phyloP scores from a whole-genome alignment of 148 eudicot species.

The Agrostemma githago region DNA sequence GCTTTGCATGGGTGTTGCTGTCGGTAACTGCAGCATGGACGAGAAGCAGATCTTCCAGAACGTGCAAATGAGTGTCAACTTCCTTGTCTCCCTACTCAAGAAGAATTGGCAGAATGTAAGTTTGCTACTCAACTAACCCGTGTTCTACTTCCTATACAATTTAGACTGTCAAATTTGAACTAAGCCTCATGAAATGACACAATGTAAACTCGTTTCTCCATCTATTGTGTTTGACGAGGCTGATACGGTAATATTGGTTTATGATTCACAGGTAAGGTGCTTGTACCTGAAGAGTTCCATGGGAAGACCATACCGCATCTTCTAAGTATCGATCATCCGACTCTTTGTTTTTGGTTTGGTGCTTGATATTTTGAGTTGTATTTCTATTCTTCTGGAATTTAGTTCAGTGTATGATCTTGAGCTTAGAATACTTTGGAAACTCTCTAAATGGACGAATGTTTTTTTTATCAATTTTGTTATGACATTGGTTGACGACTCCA shows the following conservation, averaged over 20 bases:
- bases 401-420: constrained; percentile 6
- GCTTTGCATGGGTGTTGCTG: constrained; percentile 81
- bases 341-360: not conserved
- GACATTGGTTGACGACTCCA: not conserved
- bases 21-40: constrained; percentile 63
- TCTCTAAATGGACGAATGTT: not conserved
- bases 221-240: not conserved
- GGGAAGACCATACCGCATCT: constrained; percentile 65
- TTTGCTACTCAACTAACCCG: not conserved
- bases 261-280: constrained; percentile 50
- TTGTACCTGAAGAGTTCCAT: constrained; percentile 72
- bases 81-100: constrained; percentile 65
- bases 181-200: no score
- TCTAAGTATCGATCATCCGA: constrained; percentile 11
- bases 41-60: constrained; percentile 72
- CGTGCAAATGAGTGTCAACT: constrained; percentile 75
- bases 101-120: constrained; percentile 81
- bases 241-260: not conserved
- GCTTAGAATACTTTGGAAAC: constrained; percentile 24
- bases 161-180: no score
- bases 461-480: constrained; percentile 2
- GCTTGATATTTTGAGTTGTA: constrained; percentile 10
- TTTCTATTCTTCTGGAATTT: constrained; percentile 2
- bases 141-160: no score
- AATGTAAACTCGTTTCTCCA: not conserved